A percentile compares a stretch with the other conserved stretches of the same genome.
Evolutionary conservation across 78 protist genomes (phyloP).

Genomic region (Dictyostelium intermedium): DNA sequence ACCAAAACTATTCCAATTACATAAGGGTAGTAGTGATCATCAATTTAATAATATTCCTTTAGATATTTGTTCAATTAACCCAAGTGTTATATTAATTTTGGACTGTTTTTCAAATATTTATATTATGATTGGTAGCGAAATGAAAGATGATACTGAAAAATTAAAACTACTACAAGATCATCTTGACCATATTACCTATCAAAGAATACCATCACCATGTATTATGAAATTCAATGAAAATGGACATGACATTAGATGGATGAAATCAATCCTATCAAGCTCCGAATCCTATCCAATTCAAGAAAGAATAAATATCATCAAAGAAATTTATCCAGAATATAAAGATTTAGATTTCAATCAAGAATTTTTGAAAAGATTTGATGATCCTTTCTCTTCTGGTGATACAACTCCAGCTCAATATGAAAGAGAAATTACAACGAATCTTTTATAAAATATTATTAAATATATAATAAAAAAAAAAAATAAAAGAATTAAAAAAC

Average conservation of each 20-base stretch:
- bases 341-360: not conserved
- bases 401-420: not conserved
- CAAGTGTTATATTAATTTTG: not conserved
- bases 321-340: conserved; percentile 24
- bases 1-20: conserved; percentile 34
- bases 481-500: not conserved
- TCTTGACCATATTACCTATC: not conserved
- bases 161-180: not conserved
- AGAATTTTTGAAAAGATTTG: not conserved
- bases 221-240: conserved; percentile 5
- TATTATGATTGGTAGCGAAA: conserved; percentile 1
- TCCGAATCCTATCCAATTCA: not conserved
- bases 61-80: not conserved
- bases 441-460: not conserved
- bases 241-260: conserved; percentile 4
- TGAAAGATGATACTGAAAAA: not conserved
- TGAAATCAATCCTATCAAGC: not conserved
- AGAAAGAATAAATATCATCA: conserved; percentile 18
- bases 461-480: not conserved
- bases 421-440: conserved; percentile 1
- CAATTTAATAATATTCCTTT: not conserved
- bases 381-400: not conserved
- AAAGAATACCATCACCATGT: conserved; percentile 20
- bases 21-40: not conserved
- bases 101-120: not conserved